Conservation (phyloP, 2,329 filamentous ascomycete genomes). For the Ceratocystis diversiconidia region DNA sequence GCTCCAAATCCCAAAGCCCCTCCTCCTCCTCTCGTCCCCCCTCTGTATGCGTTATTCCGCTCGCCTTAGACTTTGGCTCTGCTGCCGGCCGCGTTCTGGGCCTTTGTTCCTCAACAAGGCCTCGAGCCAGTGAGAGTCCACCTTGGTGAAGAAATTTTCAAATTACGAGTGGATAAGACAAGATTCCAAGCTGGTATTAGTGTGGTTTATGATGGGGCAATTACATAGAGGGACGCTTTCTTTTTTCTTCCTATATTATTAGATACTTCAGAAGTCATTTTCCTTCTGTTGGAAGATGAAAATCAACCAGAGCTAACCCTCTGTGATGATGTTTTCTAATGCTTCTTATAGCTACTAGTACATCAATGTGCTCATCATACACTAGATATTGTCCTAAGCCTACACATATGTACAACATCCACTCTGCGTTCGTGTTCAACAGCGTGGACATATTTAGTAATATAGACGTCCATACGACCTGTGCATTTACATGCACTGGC, state of each 20-base stretch:
- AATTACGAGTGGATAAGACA: slow-evolving; percentile 1
- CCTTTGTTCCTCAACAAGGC: background rate
- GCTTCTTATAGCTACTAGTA: too few relatives aligned
- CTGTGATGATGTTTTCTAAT: too few relatives aligned
- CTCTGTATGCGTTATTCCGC: slow-evolving; percentile 1
- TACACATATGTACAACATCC: background rate
- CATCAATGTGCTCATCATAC: too few relatives aligned
- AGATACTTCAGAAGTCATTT: background rate
- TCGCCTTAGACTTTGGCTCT: background rate
- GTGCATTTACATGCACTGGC: background rate
- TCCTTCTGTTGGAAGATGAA: too few relatives aligned
- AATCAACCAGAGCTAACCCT: too few relatives aligned
- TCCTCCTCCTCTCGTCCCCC: background rate
- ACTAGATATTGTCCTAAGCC: too few relatives aligned
- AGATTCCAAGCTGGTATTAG: background rate
- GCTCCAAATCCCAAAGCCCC: background rate
- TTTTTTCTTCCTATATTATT: background rate
- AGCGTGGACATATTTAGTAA: background rate
- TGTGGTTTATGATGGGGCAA: background rate
- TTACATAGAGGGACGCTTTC: background rate
- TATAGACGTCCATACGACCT: background rate
- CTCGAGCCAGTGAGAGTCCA: slow-evolving; percentile 11
- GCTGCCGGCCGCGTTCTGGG: background rate
- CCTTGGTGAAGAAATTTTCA: slow-evolving; percentile 16
- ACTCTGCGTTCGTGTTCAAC: background rate